Evolutionary conservation across 179 eudicot genomes (phyloP).

Genomic region (Carnegiea gigantea): DNA sequence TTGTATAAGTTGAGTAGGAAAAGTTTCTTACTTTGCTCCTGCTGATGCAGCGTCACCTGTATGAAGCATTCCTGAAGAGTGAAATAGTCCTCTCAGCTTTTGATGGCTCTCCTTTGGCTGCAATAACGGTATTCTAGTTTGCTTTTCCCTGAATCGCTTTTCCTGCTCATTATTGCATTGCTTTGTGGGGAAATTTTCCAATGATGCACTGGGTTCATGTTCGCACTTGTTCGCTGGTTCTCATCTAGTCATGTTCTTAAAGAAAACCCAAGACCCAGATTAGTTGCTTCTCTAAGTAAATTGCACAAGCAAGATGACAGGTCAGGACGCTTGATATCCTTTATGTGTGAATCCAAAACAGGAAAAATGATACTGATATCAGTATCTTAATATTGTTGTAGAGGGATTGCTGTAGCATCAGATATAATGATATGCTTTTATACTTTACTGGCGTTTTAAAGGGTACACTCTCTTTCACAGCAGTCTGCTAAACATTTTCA

Average conservation of each 20-base stretch:
- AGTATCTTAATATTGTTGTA: neutral
- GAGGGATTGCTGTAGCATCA: neutral
- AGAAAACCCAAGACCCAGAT: neutral
- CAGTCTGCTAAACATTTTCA: neutral
- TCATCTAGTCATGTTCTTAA: neutral
- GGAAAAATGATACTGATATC: neutral
- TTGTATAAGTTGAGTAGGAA: neutral
- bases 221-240: neutral
- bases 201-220: neutral
- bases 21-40: slow-evolving; percentile 8
- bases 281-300: neutral
- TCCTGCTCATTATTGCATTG: neutral
- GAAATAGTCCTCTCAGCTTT: slow-evolving; percentile 95
- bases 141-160: neutral
- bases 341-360: neutral
- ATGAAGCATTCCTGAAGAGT: slow-evolving; percentile 93
- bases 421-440: neutral
- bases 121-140: slow-evolving; percentile 74
- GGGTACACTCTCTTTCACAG: neutral
- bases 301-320: neutral
- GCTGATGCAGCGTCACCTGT: slow-evolving; percentile 67
- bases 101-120: slow-evolving; percentile 99
- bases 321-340: neutral
- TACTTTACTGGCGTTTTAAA: neutral
- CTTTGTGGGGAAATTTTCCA: neutral